phyloP scores from a whole-genome alignment of 257 asterid species.

The Salvia hispanica region DNA sequence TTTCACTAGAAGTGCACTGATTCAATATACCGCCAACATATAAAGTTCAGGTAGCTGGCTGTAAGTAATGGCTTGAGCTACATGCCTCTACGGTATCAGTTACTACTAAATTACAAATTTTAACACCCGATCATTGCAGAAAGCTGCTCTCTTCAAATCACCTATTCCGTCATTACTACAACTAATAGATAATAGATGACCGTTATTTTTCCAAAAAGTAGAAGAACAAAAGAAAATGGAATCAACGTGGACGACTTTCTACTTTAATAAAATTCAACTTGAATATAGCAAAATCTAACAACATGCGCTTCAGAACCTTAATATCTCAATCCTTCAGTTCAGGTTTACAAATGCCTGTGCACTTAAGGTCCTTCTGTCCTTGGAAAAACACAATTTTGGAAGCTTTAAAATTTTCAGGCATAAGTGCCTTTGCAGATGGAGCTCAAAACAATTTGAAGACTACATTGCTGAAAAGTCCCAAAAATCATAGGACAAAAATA shows the following conservation, averaged over 20 bases:
- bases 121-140: not conserved
- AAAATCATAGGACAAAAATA: slow-evolving; percentile 5
- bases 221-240: not conserved
- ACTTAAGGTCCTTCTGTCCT: not conserved
- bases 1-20: not conserved
- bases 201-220: not conserved
- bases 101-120: too few species aligned
- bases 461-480: not conserved
- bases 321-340: not conserved
- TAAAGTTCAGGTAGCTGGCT: not conserved
- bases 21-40: not conserved
- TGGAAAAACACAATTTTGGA: not conserved
- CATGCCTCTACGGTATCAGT: not conserved
- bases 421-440: not conserved
- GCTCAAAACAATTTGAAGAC: slow-evolving; percentile 13
- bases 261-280: not conserved
- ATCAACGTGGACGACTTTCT: slow-evolving; percentile 2
- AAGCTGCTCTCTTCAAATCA: not conserved
- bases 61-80: not conserved
- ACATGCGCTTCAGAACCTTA: slow-evolving; percentile 1
- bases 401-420: not conserved
- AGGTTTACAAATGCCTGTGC: not conserved
- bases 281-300: not conserved
- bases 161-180: not conserved
- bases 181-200: not conserved